Conservation (phyloP, 1,284 basidiomycete genomes). For the Laetiporus sulphureus region DNA sequence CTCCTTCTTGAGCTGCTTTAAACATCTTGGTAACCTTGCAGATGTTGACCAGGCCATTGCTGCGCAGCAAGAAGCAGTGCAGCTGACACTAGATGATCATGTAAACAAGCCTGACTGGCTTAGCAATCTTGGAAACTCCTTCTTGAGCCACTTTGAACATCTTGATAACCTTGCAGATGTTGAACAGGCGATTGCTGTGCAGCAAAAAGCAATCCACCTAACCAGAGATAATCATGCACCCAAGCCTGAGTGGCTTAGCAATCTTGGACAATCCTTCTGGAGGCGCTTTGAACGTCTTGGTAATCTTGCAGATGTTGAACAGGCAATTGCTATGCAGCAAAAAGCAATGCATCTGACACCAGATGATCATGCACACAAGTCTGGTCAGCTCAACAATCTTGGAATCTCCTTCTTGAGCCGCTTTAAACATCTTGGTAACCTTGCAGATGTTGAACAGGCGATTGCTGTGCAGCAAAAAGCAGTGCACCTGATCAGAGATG, state of each 20-base stretch:
- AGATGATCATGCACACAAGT: too few relatives aligned
- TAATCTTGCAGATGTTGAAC: too few relatives aligned
- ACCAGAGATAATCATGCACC: too few relatives aligned
- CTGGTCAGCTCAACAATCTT: background rate
- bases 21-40: background rate
- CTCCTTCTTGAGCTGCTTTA: background rate
- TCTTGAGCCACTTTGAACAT: background rate
- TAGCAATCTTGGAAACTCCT: background rate
- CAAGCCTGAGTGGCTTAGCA: background rate
- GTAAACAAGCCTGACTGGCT: background rate
- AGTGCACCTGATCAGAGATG: too few relatives aligned
- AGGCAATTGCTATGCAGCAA: too few relatives aligned
- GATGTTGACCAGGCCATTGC: background rate
- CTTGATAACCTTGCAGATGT: background rate
- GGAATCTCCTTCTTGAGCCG: background rate
- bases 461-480: too few relatives aligned
- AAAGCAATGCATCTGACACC: too few relatives aligned
- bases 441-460: too few relatives aligned
- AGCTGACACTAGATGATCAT: background rate
- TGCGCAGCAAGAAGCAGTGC: background rate
- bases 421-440: too few relatives aligned
- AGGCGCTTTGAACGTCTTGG: background rate
- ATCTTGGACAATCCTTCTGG: background rate
- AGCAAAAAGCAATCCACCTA: background rate
- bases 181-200: background rate